Evolutionary conservation across 192 early-diverging fungal species (phyloP).

Genomic region (Chytriomyces sp.): DNA sequence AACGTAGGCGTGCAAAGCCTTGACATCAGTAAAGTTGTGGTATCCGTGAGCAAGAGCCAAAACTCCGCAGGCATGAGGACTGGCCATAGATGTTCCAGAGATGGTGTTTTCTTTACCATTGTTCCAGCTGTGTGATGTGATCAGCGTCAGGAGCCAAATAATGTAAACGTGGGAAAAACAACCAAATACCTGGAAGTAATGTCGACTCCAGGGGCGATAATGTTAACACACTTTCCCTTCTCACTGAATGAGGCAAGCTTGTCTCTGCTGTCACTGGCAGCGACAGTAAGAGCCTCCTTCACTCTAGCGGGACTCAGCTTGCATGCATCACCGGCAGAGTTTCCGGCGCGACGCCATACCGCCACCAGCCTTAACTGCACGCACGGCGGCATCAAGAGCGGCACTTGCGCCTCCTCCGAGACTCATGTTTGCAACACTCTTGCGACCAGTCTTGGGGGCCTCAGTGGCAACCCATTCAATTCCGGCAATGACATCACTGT

Average conservation of each 20-base stretch:
- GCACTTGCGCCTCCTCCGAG: slow-evolving; percentile 83
- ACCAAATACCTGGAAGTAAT: slow-evolving; percentile 64
- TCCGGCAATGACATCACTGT: slow-evolving; percentile 58
- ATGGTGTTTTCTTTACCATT: slow-evolving; percentile 80
- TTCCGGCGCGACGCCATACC: slow-evolving; percentile 64
- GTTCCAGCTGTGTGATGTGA: slow-evolving; percentile 63
- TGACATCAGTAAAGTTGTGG: slow-evolving; percentile 46
- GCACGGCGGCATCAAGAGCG: slow-evolving; percentile 80
- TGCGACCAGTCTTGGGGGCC: slow-evolving; percentile 60
- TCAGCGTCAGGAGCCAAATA: not conserved
- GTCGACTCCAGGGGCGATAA: slow-evolving; percentile 91
- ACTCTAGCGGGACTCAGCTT: slow-evolving; percentile 76
- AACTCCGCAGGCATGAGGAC: slow-evolving; percentile 90
- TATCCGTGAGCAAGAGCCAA: slow-evolving; percentile 68
- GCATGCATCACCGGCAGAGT: slow-evolving; percentile 63
- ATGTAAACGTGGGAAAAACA: not conserved
- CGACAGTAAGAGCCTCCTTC: slow-evolving; percentile 84
- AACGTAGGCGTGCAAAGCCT: slow-evolving; percentile 51
- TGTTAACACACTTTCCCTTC: slow-evolving; percentile 92
- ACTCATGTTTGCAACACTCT: slow-evolving; percentile 93
- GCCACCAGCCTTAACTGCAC: slow-evolving; percentile 55
- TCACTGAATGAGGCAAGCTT: slow-evolving; percentile 84
- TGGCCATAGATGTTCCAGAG: slow-evolving; percentile 95
- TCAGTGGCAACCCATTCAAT: slow-evolving; percentile 53
- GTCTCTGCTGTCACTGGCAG: slow-evolving; percentile 85